These are phyloP conservation scores for Moesziomyces parantarcticus DNA, from an alignment of 1,284 basidiomycete genomes.

Conservation along the genomic window DNA sequence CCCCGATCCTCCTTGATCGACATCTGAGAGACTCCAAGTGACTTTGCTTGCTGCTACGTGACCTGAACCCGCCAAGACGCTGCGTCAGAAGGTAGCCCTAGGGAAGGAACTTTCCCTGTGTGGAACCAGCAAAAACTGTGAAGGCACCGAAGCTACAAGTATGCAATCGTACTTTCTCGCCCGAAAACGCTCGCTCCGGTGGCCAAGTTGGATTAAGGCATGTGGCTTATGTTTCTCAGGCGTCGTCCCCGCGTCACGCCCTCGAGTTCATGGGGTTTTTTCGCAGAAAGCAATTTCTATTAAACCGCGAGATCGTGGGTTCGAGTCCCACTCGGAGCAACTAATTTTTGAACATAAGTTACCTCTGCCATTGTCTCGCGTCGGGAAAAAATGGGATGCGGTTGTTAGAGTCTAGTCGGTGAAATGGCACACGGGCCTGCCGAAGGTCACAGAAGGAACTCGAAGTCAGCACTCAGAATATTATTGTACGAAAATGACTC, in stretches of 20 bases:
- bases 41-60: too few relatives aligned
- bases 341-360: constrained; percentile 13
- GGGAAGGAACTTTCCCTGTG: too few relatives aligned
- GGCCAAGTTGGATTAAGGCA: constrained; percentile 57
- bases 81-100: too few relatives aligned
- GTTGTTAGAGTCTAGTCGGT: too few relatives aligned
- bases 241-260: neutral
- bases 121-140: too few relatives aligned
- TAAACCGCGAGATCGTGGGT: constrained; percentile 54
- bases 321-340: constrained; percentile 52
- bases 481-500: too few relatives aligned
- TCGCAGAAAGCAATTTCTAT: constrained; percentile 23
- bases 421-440: neutral
- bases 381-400: too few relatives aligned
- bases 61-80: too few relatives aligned
- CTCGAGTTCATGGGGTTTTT: constrained; percentile 30
- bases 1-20: too few relatives aligned
- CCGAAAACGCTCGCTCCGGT: constrained; percentile 47
- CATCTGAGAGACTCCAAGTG: too few relatives aligned
- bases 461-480: neutral
- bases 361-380: too few relatives aligned
- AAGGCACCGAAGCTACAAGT: neutral
- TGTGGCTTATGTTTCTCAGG: constrained; percentile 51
- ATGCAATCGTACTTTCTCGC: constrained; percentile 20
- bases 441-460: constrained; percentile 32